Evolutionary conservation across 345 rosid genomes (phyloP), one percentile per base, ranked within the genome.

Genomic region (Microthlaspi erraticum): DNA sequence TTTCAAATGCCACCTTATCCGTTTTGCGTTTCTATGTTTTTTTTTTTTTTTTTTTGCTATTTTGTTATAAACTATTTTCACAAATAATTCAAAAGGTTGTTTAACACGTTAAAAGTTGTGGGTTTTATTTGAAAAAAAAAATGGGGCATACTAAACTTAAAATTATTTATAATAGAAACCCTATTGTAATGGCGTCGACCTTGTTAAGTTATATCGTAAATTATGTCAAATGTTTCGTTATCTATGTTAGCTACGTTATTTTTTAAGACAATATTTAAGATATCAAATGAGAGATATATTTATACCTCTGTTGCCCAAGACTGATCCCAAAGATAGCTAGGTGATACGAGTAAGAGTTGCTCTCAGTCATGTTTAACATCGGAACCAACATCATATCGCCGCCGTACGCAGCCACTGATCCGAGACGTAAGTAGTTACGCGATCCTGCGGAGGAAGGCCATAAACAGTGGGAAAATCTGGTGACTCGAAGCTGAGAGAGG

Each of bases 401-500:
- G 2, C 71, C 71, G 26, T 39, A 70, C 10, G 43, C 49, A 41
- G 72, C 75, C 18, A 4, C 67, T n/a, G 79, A 70, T 50, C 79
- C 79, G 3, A 76, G 65, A 19, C 71, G 76, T 2, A 76, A 55
- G 26, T 64, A 76, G 55, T 76, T 76, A 46, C 67, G 71, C 3
- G 72, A 63, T 6, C 75, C 79, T 10, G 71, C 54, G 0, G 71
- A 48, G 42, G 72, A 64, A 50, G 71, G 64, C 79, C 79, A 76
- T 17, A 76, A 29, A 64, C 79, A 76, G 3, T 76, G 79, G 0
- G 79, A 76, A 41, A 70, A 70, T 57, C 67, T 70, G 0, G 60
- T 64, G 46, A 76, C 37, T 1, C 72, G 60, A 31, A 76, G 76
- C 50, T 70, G 76, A 33, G 79, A 70, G 6, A 76, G 66, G 2